Evolutionary conservation across 441 rosid genomes (phyloP).

Genomic region (Arabidopsis lyrata): DNA sequence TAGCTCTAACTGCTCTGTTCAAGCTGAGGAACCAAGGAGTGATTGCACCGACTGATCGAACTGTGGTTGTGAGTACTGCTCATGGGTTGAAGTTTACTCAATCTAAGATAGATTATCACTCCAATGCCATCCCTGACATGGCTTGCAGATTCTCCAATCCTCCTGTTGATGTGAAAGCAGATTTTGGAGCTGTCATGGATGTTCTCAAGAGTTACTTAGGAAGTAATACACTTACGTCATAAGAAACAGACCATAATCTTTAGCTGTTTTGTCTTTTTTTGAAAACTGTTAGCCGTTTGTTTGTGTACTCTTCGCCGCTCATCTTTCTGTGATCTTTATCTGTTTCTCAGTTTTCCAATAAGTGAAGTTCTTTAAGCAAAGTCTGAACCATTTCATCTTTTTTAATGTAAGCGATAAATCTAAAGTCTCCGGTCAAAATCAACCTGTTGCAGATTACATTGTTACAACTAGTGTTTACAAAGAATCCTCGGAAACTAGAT

Average conservation of each 20-base stretch:
- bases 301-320: slow-evolving; percentile 20
- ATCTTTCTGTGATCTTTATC: slow-evolving; percentile 32
- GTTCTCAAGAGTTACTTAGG: slow-evolving; percentile 60
- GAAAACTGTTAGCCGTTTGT: slow-evolving; percentile 24
- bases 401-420: neutral
- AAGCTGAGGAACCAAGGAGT: slow-evolving; percentile 71
- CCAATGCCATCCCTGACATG: slow-evolving; percentile 65
- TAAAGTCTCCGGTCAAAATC: slow-evolving; percentile 11
- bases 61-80: slow-evolving; percentile 77
- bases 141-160: slow-evolving; percentile 66
- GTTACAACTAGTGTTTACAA: slow-evolving; percentile 37
- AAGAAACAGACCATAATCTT: slow-evolving; percentile 24
- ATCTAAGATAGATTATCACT: slow-evolving; percentile 73
- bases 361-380: slow-evolving; percentile 8
- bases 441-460: slow-evolving; percentile 37
- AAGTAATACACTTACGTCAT: slow-evolving; percentile 46
- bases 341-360: slow-evolving; percentile 40
- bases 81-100: slow-evolving; percentile 79
- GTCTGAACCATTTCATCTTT: slow-evolving; percentile 19
- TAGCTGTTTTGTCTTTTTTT: neutral
- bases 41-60: slow-evolving; percentile 58
- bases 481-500: slow-evolving; percentile 17
- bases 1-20: slow-evolving; percentile 64
- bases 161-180: slow-evolving; percentile 64
- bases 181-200: slow-evolving; percentile 78